Conservation (phyloP, 805 yeast species). For the Kodamaea neixiangensis region DNA sequence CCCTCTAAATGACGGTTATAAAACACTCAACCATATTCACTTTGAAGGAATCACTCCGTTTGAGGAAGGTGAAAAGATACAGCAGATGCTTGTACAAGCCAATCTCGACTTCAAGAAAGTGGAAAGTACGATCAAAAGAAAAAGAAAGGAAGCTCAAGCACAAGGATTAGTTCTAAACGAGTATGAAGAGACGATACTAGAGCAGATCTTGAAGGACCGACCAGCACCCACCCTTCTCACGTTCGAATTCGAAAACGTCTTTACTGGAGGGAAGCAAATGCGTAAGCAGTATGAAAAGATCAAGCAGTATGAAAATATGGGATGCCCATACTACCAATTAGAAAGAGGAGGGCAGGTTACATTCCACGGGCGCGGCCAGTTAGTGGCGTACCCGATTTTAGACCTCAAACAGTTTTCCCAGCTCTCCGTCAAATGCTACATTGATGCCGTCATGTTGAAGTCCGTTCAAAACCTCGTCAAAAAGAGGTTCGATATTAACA, state of each 20-base stretch:
- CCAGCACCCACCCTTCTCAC: conserved; percentile 73
- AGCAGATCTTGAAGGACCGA: conserved; percentile 45
- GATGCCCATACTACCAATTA: conserved; percentile 73
- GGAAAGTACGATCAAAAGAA: conserved; percentile 48
- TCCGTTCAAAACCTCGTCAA: conserved; percentile 52
- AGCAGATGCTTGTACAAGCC: conserved; percentile 55
- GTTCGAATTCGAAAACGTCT: conserved; percentile 82
- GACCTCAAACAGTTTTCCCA: conserved; percentile 60
- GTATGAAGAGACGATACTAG: conserved; percentile 47
- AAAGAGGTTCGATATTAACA: conserved; percentile 41
- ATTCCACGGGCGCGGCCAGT: conserved; percentile 95
- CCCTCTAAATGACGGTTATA: conserved; percentile 2
- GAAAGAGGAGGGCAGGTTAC: conserved; percentile 95
- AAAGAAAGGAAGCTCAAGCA: conserved; percentile 36
- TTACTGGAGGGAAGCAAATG: conserved; percentile 90
- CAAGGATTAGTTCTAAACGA: conserved; percentile 46
- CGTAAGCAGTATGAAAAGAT: conserved; percentile 37
- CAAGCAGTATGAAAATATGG: conserved; percentile 28
- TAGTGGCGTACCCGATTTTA: conserved; percentile 76
- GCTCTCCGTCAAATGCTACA: conserved; percentile 64
- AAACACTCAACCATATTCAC: conserved; percentile 41
- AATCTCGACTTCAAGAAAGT: conserved; percentile 58
- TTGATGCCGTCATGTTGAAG: conserved; percentile 58
- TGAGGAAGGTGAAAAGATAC: conserved; percentile 54
- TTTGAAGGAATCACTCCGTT: conserved; percentile 44